phyloP scores from a whole-genome alignment of 805 yeast genomes.

The Saccharomyces kudriavzevii region DNA sequence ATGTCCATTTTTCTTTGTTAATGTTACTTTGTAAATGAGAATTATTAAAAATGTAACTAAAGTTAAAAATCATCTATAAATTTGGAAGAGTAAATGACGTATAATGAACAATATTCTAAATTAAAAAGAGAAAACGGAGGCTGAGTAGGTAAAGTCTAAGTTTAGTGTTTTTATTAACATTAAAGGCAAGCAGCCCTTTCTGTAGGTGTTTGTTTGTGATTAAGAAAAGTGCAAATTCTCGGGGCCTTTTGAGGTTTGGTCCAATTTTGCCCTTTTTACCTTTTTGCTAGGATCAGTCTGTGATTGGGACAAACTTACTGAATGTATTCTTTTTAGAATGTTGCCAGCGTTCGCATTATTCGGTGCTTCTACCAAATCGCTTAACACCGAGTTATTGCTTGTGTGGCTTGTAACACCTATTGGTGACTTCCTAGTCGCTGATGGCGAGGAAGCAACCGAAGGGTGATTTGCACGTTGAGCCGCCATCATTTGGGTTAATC shows the following conservation, averaged over 20 bases:
- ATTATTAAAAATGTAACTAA: background rate
- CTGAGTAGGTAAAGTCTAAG: background rate
- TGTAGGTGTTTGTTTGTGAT: background rate
- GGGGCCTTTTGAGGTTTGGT: conserved; percentile 16
- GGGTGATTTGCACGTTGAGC: conserved; percentile 9
- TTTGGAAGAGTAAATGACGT: background rate
- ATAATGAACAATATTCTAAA: background rate
- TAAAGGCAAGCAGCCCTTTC: background rate
- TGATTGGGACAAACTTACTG: conserved; percentile 23
- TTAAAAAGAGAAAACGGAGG: background rate
- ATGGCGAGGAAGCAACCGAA: conserved; percentile 2
- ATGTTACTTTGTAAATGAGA: background rate
- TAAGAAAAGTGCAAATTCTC: conserved; percentile 16
- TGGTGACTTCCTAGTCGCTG: background rate
- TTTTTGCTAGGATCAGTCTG: conserved; percentile 21
- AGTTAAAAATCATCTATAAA: background rate
- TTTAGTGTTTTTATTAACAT: background rate
- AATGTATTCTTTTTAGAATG: conserved; percentile 20
- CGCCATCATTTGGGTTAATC: conserved; percentile 18
- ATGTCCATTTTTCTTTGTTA: background rate
- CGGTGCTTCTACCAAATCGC: background rate
- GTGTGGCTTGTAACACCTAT: background rate
- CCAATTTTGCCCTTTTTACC: conserved; percentile 28
- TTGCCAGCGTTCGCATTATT: conserved; percentile 1
- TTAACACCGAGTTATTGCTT: background rate